A percentile compares a stretch with the other conserved stretches of the same genome.
These are phyloP conservation scores for Aspergillus thermomutatus DNA, from an alignment of 2,329 filamentous ascomycete species.

Conservation along the genomic window DNA sequence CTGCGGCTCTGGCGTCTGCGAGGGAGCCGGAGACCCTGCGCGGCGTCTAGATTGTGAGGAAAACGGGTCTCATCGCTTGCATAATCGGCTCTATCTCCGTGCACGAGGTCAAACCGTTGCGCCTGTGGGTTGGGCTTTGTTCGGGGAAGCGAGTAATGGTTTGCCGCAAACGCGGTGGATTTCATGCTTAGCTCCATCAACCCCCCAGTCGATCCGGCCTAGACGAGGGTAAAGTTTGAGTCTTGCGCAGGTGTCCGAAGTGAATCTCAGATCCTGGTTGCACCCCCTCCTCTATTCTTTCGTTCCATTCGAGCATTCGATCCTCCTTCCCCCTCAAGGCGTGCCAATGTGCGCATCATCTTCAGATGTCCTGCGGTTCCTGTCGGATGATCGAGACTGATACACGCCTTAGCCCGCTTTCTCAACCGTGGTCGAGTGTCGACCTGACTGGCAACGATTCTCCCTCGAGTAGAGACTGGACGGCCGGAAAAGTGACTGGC, in stretches of 20 bases:
- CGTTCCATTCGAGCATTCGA: not conserved
- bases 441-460: conserved; percentile 14
- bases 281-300: conserved; percentile 4
- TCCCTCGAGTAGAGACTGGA: conserved; percentile 8
- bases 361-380: conserved; percentile 22
- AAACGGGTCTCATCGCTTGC: conserved; percentile 31
- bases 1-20: conserved; percentile 23
- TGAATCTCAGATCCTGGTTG: conserved; percentile 13
- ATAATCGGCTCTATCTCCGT: conserved; percentile 32
- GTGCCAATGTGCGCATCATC: conserved; percentile 34
- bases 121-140: conserved; percentile 20
- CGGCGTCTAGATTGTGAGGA: conserved; percentile 16
- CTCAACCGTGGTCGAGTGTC: conserved; percentile 30
- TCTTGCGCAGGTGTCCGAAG: conserved; percentile 24
- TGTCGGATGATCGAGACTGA: conserved; percentile 31
- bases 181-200: conserved; percentile 22
- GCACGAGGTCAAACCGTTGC: conserved; percentile 24
- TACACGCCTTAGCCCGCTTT: conserved; percentile 21
- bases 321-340: conserved; percentile 1
- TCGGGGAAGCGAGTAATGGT: conserved; percentile 22
- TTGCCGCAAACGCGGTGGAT: conserved; percentile 26
- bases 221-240: conserved; percentile 20
- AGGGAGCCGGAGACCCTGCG: conserved; percentile 19
- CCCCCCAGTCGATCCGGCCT: conserved; percentile 18
- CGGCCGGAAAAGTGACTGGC: conserved; percentile 18